Evolutionary conservation across 1,284 basidiomycete genomes (phyloP).

Genomic region (Trichosporon faecale): DNA sequence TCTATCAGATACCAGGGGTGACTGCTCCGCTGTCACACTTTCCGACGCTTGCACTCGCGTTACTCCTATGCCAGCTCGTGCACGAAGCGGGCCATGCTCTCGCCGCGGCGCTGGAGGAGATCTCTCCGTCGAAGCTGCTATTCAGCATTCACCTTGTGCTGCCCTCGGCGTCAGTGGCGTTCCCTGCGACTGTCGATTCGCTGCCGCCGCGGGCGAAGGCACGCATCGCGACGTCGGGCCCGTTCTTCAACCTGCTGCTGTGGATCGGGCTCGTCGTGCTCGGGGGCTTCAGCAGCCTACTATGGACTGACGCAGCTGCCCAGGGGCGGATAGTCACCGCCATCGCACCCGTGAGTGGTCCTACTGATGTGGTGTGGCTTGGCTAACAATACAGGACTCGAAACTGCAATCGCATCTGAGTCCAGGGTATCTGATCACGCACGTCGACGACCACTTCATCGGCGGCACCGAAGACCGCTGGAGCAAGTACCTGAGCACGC

Average conservation of each 20-base stretch:
- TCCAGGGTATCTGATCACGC: conserved; percentile 39
- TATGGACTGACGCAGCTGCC: conserved; percentile 32
- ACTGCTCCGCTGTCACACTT: conserved; percentile 46
- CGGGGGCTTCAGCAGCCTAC: conserved; percentile 21
- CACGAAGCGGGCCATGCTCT: conserved; percentile 50
- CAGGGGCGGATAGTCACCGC: conserved; percentile 34
- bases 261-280: conserved; percentile 23
- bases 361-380: neutral
- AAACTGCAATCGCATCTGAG: conserved; percentile 22
- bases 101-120: conserved; percentile 43
- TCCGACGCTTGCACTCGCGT: conserved; percentile 41
- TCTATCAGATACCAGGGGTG: conserved; percentile 46
- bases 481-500: conserved; percentile 30
- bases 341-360: conserved; percentile 32
- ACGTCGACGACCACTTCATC: conserved; percentile 41
- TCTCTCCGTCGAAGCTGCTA: conserved; percentile 34
- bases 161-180: conserved; percentile 43
- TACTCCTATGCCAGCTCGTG: conserved; percentile 44
- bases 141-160: conserved; percentile 37
- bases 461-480: conserved; percentile 32
- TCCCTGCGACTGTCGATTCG: conserved; percentile 36
- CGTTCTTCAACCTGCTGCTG: conserved; percentile 46
- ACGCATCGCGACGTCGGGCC: conserved; percentile 45
- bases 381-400: conserved; percentile 10
- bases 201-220: conserved; percentile 37